Base-by-base conservation (phyloP, 768 basidiomycete genomes). In the Termitomyces sp. region DNA sequence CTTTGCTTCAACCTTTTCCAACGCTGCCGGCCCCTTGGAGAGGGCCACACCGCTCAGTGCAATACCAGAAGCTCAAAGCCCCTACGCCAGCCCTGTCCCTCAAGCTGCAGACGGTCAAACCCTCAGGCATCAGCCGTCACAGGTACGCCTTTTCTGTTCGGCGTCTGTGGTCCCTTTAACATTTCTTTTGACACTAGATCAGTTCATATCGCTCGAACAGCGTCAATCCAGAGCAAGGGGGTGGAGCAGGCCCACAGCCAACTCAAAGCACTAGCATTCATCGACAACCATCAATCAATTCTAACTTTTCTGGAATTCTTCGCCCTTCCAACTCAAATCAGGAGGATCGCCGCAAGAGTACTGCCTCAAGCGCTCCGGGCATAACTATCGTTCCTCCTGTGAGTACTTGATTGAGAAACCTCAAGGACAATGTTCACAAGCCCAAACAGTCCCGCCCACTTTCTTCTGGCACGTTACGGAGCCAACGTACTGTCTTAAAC, bases 11-110 rank as follows among this genome's bases (percentile, higher is more conserved):
- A 83, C 44, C 83, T 11, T 76, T 80, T 1, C 75, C 83, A 16
- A 87, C 85, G 8, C 81, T 82, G 55, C 75, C 84, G 20, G 84
- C 22, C 67, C 57, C 36, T 59, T 63, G 15, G 65, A 63, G 48
- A 63, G 70, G 40, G 69, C 74, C 8, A 78, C 75, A 8, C 82
- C 81, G 4, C 76, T 88, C 66, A 84, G 81, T 65, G 78, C 73
- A 6, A 88, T 88, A 65, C 78, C 75, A n/a, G 84, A 87, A 66
- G 84, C 81, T 12, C 71, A 71, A 40, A 86, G 82, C 60, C 60
- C 72, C 5, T 73, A 76, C 35, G 69, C 73, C 24, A 81, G 76
- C 63, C 78, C 79, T 20, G 69, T 66, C 40, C 71, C 73, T 28
- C 69, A 68, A 39, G 66, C 69, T 6, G 44, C 63, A 44, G 67